Evolutionary conservation across 2,329 filamentous ascomycete species (phyloP).

Genomic region (Parastagonospora avenae): DNA sequence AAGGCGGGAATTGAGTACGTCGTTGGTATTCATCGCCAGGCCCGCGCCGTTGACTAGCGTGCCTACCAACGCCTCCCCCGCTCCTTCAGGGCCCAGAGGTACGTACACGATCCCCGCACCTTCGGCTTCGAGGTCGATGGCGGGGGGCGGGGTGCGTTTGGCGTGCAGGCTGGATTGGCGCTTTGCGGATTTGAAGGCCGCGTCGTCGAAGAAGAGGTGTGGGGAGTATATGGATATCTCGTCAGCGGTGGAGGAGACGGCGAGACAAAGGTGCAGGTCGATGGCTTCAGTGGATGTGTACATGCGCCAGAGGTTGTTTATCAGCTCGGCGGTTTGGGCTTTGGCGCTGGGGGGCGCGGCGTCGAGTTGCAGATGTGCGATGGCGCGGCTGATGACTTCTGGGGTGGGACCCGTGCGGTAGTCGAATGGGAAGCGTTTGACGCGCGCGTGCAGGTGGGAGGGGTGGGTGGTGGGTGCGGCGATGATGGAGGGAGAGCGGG

Average conservation of each 20-base stretch:
- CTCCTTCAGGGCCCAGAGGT: constrained; percentile 55
- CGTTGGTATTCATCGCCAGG: constrained; percentile 88
- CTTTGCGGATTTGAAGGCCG: constrained; percentile 66
- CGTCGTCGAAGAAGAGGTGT: constrained; percentile 71
- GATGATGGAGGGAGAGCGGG: constrained; percentile 67
- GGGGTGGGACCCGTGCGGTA: constrained; percentile 56
- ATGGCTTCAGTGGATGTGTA: constrained; percentile 71
- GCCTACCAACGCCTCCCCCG: constrained; percentile 68
- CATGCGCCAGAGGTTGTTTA: constrained; percentile 62
- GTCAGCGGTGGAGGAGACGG: constrained; percentile 45
- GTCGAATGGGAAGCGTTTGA: constrained; percentile 65
- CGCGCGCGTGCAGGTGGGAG: constrained; percentile 49
- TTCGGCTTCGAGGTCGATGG: constrained; percentile 66
- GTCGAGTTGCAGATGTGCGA: constrained; percentile 61
- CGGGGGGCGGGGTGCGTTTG: constrained; percentile 59
- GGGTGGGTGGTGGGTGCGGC: constrained; percentile 59
- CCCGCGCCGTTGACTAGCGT: constrained; percentile 89
- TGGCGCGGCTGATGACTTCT: constrained; percentile 48
- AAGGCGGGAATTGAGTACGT: constrained; percentile 71
- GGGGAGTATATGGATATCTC: constrained; percentile 59
- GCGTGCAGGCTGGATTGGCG: constrained; percentile 66
- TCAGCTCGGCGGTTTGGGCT: constrained; percentile 54
- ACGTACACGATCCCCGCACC: constrained; percentile 80
- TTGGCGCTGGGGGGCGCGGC: constrained; percentile 51
- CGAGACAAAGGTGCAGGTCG: constrained; percentile 59